phyloP scores from a whole-genome alignment of 2,329 filamentous ascomycete genomes.

The Fusarium continuum region DNA sequence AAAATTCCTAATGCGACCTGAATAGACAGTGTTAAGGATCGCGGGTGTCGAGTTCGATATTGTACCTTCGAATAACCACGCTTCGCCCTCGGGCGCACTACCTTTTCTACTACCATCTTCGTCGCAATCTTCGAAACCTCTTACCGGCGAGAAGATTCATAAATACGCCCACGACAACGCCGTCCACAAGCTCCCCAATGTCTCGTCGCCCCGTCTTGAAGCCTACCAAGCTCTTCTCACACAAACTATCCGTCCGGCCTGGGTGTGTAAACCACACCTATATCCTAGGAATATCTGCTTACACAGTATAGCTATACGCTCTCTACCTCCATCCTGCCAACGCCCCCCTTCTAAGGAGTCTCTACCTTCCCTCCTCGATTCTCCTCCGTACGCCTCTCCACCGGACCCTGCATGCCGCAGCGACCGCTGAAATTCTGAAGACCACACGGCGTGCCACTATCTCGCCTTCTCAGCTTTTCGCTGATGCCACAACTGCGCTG shows the following conservation, averaged over 20 bases:
- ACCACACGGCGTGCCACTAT: slow-evolving; percentile 55
- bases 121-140: slow-evolving; percentile 48
- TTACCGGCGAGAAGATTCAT: slow-evolving; percentile 66
- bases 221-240: slow-evolving; percentile 83
- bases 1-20: not conserved
- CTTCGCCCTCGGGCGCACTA: slow-evolving; percentile 86
- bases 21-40: slow-evolving; percentile 83
- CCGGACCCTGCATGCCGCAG: slow-evolving; percentile 75
- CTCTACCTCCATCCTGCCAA: slow-evolving; percentile 81
- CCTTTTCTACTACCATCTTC: slow-evolving; percentile 79
- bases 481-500: slow-evolving; percentile 57
- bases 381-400: slow-evolving; percentile 71
- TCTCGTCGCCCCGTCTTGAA: slow-evolving; percentile 67
- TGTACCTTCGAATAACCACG: slow-evolving; percentile 86
- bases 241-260: slow-evolving; percentile 81
- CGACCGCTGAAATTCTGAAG: slow-evolving; percentile 77
- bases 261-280: slow-evolving; percentile 62
- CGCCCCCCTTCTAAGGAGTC: slow-evolving; percentile 70
- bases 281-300: not conserved
- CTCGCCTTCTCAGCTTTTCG: slow-evolving; percentile 52
- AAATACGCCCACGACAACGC: slow-evolving; percentile 68
- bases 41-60: slow-evolving; percentile 72
- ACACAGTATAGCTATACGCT: slow-evolving; percentile 70
- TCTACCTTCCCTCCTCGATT: slow-evolving; percentile 76
- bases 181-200: slow-evolving; percentile 54